A percentile compares a stretch with the other conserved stretches of the same genome.
phyloP scores from a whole-genome alignment of 345 rosid species.

The Populus ilicifolia region DNA sequence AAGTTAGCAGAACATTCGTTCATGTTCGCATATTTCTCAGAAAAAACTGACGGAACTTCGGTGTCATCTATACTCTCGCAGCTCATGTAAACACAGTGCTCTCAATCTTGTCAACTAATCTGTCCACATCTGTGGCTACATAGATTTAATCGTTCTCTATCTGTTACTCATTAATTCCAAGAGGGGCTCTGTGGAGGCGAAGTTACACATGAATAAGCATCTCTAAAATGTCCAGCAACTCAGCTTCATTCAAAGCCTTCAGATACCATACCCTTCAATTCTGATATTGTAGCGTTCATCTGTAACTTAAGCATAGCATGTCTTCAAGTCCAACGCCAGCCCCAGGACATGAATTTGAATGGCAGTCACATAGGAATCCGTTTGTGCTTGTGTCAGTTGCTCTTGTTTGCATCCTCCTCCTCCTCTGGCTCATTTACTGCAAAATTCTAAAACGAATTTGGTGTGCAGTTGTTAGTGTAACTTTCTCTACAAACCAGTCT shows the following conservation, averaged over 20 bases:
- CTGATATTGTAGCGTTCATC: not conserved
- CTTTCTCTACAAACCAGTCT: conserved; percentile 11
- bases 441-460: conserved; percentile 15
- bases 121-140: not conserved
- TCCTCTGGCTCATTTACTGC: conserved; percentile 24
- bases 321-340: conserved; percentile 1
- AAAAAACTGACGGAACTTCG: not conserved
- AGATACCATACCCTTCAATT: not conserved
- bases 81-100: not conserved
- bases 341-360: not conserved
- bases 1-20: too few species aligned
- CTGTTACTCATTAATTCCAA: not conserved
- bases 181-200: not conserved
- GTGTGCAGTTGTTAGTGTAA: not conserved
- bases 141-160: conserved; percentile 1
- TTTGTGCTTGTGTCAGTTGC: conserved; percentile 12
- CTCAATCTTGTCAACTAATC: conserved; percentile 5
- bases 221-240: not conserved
- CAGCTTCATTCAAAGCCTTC: conserved; percentile 2
- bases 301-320: not conserved
- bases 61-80: not conserved
- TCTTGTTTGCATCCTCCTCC: conserved; percentile 1
- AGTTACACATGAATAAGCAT: not conserved
- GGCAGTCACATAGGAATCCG: not conserved
- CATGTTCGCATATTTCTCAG: not conserved